These are phyloP conservation scores for Sclerotinia nivalis DNA, from an alignment of 2,329 filamentous ascomycete genomes.

Conservation along the genomic window DNA sequence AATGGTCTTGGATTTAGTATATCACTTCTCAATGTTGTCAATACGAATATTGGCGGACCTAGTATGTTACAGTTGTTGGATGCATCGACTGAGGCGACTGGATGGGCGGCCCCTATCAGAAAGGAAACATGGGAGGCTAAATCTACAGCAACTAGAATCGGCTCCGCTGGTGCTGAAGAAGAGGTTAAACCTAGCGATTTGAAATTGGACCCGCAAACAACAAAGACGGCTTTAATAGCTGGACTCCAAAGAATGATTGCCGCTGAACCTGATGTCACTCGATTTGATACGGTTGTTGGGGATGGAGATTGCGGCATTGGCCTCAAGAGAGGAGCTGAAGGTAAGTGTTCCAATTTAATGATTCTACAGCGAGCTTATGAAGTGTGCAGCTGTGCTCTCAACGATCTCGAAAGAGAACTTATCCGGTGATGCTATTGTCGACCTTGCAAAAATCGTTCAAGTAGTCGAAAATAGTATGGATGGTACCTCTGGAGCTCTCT, in stretches of 20 bases:
- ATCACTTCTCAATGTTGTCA: conserved; percentile 61
- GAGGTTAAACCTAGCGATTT: conserved; percentile 40
- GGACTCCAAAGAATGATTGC: conserved; percentile 60
- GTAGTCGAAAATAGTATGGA: conserved; percentile 72
- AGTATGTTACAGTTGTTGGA: conserved; percentile 68
- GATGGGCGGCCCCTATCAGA: conserved; percentile 63
- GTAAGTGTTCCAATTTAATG: conserved; percentile 28
- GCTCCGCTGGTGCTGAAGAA: conserved; percentile 37
- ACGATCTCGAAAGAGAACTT: conserved; percentile 47
- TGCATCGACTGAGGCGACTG: conserved; percentile 64
- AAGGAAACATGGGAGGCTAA: conserved; percentile 59
- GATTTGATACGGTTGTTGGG: conserved; percentile 69
- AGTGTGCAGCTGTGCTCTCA: conserved; percentile 46
- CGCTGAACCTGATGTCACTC: conserved; percentile 65
- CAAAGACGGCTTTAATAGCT: conserved; percentile 54
- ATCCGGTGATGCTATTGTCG: conserved; percentile 58
- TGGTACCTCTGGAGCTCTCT: conserved; percentile 73
- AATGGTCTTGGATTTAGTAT: conserved; percentile 73
- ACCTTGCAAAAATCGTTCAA: conserved; percentile 60
- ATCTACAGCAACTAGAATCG: conserved; percentile 42
- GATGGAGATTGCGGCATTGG: conserved; percentile 73
- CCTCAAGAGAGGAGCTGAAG: conserved; percentile 68
- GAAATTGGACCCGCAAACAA: conserved; percentile 40
- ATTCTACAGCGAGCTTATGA: conserved; percentile 26
- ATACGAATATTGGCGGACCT: conserved; percentile 48